Conservation (phyloP, 176 grass and related monocot species). For the Alopecurus myosuroides region DNA sequence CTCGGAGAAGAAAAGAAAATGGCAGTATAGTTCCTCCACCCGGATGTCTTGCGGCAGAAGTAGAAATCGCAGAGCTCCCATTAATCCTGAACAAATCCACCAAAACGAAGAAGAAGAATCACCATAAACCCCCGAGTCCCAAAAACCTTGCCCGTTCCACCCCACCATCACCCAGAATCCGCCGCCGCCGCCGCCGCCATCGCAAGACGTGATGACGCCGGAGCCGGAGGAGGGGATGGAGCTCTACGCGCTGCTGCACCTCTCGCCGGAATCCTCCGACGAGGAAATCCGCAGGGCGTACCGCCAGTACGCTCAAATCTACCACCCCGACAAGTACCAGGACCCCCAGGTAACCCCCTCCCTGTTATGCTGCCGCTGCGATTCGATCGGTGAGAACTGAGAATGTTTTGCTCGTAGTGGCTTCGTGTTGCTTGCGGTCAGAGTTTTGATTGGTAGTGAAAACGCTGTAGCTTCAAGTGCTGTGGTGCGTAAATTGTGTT, state of each 20-base stretch:
- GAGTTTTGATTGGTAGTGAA: neutral
- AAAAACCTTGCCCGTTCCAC: neutral
- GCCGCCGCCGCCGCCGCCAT: conserved; percentile 5
- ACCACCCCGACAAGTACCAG: conserved; percentile 91
- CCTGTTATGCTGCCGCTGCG: neutral
- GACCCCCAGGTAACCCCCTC: conserved; percentile 41
- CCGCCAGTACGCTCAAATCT: conserved; percentile 89
- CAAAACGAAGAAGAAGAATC: neutral
- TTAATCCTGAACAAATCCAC: conserved; percentile 9
- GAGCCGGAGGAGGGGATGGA: conserved; percentile 56
- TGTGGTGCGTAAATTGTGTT: neutral
- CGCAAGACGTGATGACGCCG: conserved; percentile 21
- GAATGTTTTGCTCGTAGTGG: neutral
- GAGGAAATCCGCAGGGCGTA: conserved; percentile 94
- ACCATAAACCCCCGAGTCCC: conserved; percentile 29
- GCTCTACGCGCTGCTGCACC: conserved; percentile 77
- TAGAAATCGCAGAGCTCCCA: neutral
- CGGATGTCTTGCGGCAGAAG: conserved; percentile 22
- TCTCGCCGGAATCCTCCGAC: conserved; percentile 68
- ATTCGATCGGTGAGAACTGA: neutral
- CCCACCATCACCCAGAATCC: neutral
- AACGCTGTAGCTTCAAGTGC: neutral
- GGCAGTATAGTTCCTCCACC: neutral
- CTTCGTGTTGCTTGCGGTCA: conserved; percentile 8
- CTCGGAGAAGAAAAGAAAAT: neutral